Conservation (phyloP, 2,329 filamentous ascomycete species). For the Diplodia intermedia region DNA sequence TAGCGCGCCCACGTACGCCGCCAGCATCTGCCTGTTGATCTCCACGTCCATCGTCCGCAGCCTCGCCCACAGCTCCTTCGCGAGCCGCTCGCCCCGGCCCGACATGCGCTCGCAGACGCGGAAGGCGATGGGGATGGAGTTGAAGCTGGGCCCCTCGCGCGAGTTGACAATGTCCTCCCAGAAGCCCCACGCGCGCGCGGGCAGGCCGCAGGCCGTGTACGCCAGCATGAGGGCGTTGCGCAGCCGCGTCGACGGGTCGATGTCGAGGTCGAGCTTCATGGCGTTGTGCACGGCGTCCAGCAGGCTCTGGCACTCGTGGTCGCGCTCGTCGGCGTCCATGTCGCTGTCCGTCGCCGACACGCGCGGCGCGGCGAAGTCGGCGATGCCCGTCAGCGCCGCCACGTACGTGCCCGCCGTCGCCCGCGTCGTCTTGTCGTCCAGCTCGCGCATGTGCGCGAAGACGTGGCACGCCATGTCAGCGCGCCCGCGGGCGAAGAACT, state of each 20-base stretch:
- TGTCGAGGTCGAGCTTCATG: slow-evolving; percentile 86
- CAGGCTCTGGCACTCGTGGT: slow-evolving; percentile 5
- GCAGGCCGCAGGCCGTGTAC: slow-evolving; percentile 72
- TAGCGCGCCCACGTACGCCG: slow-evolving; percentile 77
- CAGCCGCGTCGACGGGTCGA: slow-evolving; percentile 77
- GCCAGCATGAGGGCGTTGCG: slow-evolving; percentile 88
- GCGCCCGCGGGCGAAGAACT: slow-evolving; percentile 78
- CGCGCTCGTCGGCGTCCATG: slow-evolving; percentile 56
- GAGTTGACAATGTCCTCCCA: slow-evolving; percentile 86
- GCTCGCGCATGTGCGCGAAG: slow-evolving; percentile 93
- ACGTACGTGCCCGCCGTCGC: slow-evolving; percentile 80
- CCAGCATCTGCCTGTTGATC: slow-evolving; percentile 74
- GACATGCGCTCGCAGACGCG: slow-evolving; percentile 72
- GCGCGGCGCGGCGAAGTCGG: slow-evolving; percentile 51
- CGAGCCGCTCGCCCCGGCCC: slow-evolving; percentile 53
- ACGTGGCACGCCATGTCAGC: slow-evolving; percentile 85
- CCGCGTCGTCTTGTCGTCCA: slow-evolving; percentile 66
- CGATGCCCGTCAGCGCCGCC: slow-evolving; percentile 77
- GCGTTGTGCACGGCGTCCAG: slow-evolving; percentile 86
- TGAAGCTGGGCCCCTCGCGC: slow-evolving; percentile 84
- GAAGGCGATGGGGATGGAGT: slow-evolving; percentile 81
- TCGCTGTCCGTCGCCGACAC: slow-evolving; percentile 33
- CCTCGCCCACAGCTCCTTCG: slow-evolving; percentile 70
- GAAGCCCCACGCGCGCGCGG: slow-evolving; percentile 73
- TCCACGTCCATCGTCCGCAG: slow-evolving; percentile 78